A percentile compares a stretch with the other conserved stretches of the same genome.
Evolutionary conservation across 2,329 filamentous ascomycete species (phyloP).

Genomic region (Rhynchosporium graminicola): DNA sequence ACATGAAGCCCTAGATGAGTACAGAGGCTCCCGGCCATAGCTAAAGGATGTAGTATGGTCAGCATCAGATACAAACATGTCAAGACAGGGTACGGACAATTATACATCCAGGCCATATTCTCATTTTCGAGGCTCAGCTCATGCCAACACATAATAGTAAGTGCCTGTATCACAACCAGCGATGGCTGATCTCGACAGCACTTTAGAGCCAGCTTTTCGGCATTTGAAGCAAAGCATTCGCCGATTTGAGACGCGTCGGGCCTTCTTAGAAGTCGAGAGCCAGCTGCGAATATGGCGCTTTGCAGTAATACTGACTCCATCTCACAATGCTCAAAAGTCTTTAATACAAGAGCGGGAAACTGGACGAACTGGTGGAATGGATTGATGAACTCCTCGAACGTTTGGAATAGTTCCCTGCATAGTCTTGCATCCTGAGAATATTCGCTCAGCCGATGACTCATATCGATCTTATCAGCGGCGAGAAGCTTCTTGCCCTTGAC

Average conservation of each 20-base stretch:
- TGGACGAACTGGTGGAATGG: not conserved
- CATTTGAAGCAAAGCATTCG: constrained; percentile 1
- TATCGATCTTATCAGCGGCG: not conserved
- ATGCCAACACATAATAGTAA: constrained; percentile 11
- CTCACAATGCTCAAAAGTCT: not conserved
- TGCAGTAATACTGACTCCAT: not conserved
- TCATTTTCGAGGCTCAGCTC: constrained; percentile 14
- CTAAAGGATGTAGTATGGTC: not conserved
- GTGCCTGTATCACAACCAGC: constrained; percentile 5
- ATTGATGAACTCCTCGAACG: not conserved
- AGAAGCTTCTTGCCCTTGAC: not conserved
- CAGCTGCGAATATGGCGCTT: not conserved
- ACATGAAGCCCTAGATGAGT: not conserved
- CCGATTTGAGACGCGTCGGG: not conserved
- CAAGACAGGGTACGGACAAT: constrained; percentile 2
- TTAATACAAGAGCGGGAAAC: not conserved
- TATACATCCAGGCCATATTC: constrained; percentile 15
- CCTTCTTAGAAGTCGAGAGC: not conserved
- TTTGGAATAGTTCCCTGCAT: not conserved
- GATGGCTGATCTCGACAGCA: constrained; percentile 10
- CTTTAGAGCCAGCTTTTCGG: not conserved
- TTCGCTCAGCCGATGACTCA: not conserved
- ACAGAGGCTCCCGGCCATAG: not conserved
- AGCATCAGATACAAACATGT: not conserved
- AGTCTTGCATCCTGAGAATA: not conserved